phyloP scores from a whole-genome alignment of 192 early-diverging fungal species.

The Coemansia sp. region DNA sequence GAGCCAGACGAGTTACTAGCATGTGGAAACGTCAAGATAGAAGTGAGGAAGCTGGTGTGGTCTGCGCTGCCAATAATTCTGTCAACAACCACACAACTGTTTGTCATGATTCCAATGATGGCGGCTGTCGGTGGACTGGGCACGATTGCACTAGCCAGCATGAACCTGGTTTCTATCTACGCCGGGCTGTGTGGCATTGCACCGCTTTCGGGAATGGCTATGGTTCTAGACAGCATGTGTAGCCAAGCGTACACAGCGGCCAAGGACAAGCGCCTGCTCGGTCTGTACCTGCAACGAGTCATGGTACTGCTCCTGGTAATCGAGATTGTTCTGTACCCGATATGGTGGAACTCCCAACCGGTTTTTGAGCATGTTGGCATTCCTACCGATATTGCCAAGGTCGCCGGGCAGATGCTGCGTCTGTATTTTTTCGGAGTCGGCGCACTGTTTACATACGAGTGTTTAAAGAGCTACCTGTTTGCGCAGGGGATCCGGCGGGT shows the following conservation, averaged over 20 bases:
- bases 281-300: conserved; percentile 73
- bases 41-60: conserved; percentile 15
- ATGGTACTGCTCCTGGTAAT: conserved; percentile 68
- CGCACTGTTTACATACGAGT: conserved; percentile 73
- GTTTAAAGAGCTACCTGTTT: conserved; percentile 79
- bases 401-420: conserved; percentile 64
- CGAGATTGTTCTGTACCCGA: conserved; percentile 63
- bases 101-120: conserved; percentile 40
- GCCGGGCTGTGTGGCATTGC: conserved; percentile 66
- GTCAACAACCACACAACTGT: conserved; percentile 34
- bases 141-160: conserved; percentile 61
- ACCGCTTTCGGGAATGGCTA: conserved; percentile 62
- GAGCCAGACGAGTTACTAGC: conserved; percentile 9
- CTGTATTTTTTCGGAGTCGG: conserved; percentile 70
- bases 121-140: conserved; percentile 60
- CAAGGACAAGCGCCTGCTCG: conserved; percentile 59
- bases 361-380: conserved; percentile 34
- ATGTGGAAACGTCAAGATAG: conserved; percentile 10
- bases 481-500: conserved; percentile 89
- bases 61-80: conserved; percentile 41
- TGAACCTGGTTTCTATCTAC: conserved; percentile 70
- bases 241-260: conserved; percentile 70
- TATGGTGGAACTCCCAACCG: conserved; percentile 52
- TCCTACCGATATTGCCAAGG: conserved; percentile 62
- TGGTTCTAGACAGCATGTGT: conserved; percentile 75